Base-by-base conservation (phyloP, 345 rosid genomes). In the Diplotaxis tenuifolia region DNA sequence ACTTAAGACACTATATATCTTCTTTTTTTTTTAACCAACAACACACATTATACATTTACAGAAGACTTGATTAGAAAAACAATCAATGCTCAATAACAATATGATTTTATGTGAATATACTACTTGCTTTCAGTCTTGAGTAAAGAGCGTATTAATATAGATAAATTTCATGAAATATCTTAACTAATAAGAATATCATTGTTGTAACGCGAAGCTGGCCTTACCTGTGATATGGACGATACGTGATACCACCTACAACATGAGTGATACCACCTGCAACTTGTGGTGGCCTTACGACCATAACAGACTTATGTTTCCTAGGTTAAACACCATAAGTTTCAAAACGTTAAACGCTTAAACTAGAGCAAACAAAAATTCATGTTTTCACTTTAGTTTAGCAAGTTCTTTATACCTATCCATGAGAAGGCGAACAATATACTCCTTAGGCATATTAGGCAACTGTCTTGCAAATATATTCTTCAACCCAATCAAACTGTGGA, bases 381-480 rank as follows among this genome's bases (percentile, higher is more conserved):
- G 9, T 27, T 34, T n/a, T 19, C 50, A 74, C 16, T 34, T n/a
- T 1, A 52, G 59, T 54, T 40, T 29, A 70, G 45, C 22, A 49
- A 9, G 15, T 36, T 49, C 1, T 22, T 40, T 4, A 40, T 80
- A 96, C 99, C 99, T 93, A 82, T 96, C 99, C 99, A 96, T 96
- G 62, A 96, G 85, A 80, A 96, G 99, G 14, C 98, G 98, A 69
- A 96, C 99, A 69, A 96, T 92, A 72, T 96, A 96, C 84, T 96
- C 99, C 81, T 90, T 96, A 3, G 99, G 99, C 99, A 96, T 96
- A 80, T 96, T 96, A 54, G 99, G 98, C 65, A 96, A 85, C 74
- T 96, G 99, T 81, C 90, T 88, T 49, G 96, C 90, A 89, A 96
- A 92, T 75, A 96, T 92, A 69, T 96, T 96, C 91, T 96, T 96